Evolutionary conservation across 768 basidiomycete genomes (phyloP).

Genomic region (Amyloporia xantha): DNA sequence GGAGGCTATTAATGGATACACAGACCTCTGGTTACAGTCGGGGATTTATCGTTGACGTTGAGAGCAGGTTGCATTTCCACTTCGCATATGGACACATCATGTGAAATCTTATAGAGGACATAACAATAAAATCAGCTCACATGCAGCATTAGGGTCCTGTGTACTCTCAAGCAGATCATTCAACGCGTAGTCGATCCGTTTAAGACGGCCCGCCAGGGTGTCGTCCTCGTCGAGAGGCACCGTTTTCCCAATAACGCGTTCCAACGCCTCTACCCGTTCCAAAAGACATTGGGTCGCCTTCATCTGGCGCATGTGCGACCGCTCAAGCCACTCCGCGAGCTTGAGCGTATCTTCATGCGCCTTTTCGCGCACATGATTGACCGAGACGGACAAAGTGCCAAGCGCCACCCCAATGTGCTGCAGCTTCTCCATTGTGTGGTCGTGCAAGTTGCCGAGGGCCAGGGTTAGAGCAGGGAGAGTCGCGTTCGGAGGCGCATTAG

Average conservation of each 20-base stretch:
- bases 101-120: too few relatives aligned
- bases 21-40: too few relatives aligned
- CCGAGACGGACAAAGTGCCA: not conserved
- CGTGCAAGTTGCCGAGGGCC: not conserved
- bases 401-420: not conserved
- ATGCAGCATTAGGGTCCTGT: slow-evolving; percentile 13
- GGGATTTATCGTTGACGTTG: too few relatives aligned
- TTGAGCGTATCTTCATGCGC: slow-evolving; percentile 4
- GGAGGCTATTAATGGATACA: too few relatives aligned
- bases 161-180: slow-evolving; percentile 10
- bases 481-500: too few relatives aligned
- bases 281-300: slow-evolving; percentile 5
- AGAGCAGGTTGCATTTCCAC: too few relatives aligned
- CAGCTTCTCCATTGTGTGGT: not conserved
- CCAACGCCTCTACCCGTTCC: slow-evolving; percentile 4
- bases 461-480: too few relatives aligned
- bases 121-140: slow-evolving; percentile 1
- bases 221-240: not conserved
- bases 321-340: slow-evolving; percentile 6
- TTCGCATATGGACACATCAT: too few relatives aligned
- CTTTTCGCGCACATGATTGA: not conserved
- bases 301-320: slow-evolving; percentile 2
- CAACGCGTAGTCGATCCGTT: slow-evolving; percentile 10
- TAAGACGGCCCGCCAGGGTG: slow-evolving; percentile 1
- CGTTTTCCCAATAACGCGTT: slow-evolving; percentile 3